Conservation (phyloP, 2,329 filamentous ascomycete species). For the Dactylellina leptospora region DNA sequence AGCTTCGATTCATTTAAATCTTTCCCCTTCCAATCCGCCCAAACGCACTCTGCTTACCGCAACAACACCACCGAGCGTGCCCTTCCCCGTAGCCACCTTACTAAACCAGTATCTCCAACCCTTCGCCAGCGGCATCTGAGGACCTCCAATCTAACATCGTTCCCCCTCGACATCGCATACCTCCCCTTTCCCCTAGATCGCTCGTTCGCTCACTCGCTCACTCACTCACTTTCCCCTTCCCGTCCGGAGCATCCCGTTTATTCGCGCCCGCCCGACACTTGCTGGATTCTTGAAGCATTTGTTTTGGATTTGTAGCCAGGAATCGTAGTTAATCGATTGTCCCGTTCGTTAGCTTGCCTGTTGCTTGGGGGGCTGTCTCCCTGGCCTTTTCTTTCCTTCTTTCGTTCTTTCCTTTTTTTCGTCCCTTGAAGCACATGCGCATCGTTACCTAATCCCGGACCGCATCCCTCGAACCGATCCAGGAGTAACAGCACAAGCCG, state of each 20-base stretch:
- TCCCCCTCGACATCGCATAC: neutral
- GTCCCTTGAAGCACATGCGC: conserved; percentile 1
- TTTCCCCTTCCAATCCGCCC: conserved; percentile 16
- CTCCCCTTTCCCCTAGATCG: neutral
- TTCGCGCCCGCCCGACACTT: conserved; percentile 24
- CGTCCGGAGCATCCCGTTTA: conserved; percentile 10
- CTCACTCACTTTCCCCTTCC: neutral
- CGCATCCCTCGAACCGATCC: neutral
- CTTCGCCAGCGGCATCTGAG: conserved; percentile 32
- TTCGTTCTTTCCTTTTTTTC: neutral
- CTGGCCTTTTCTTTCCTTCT: neutral
- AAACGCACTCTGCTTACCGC: conserved; percentile 20
- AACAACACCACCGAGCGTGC: conserved; percentile 1
- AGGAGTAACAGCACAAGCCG: neutral
- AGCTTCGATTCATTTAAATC: conserved; percentile 4
- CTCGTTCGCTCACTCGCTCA: too few relatives aligned
- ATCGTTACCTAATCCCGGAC: neutral
- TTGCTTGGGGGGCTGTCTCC: too few relatives aligned
- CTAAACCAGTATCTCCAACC: conserved; percentile 48
- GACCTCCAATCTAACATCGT: conserved; percentile 22
- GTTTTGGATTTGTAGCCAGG: too few relatives aligned
- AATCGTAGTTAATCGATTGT: too few relatives aligned
- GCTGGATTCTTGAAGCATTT: neutral
- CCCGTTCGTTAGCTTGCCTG: too few relatives aligned
- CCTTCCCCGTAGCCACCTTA: conserved; percentile 50